Conservation (phyloP, 208 protist species). For the Trypanosoma conorhini region DNA sequence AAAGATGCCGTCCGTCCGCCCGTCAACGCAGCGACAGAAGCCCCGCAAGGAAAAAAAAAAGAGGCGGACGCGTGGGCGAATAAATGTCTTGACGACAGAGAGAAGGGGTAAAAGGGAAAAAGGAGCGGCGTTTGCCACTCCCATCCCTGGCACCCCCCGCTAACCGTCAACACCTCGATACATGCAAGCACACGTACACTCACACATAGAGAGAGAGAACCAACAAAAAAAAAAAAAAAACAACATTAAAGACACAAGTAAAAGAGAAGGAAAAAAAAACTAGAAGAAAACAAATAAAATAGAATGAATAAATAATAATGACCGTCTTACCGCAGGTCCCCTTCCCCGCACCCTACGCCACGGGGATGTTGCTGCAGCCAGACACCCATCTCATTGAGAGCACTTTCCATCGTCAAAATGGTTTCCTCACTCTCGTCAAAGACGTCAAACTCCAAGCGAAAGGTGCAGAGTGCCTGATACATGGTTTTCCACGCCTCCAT, state of each 20-base stretch:
- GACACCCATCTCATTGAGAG: constrained; percentile 17
- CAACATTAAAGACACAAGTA: constrained; percentile 12
- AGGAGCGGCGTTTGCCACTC: too few relatives aligned
- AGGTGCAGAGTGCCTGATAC: constrained; percentile 13
- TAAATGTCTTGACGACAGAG: too few relatives aligned
- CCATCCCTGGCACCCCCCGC: neutral
- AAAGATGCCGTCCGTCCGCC: neutral
- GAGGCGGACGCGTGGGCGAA: too few relatives aligned
- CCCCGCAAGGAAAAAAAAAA: neutral
- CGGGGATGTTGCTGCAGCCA: constrained; percentile 13
- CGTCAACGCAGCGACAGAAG: neutral
- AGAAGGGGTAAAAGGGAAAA: too few relatives aligned
- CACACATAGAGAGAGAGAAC: neutral
- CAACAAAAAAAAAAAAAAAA: constrained; percentile 19
- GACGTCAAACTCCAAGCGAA: constrained; percentile 30
- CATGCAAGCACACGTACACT: neutral
- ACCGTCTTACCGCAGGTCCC: neutral
- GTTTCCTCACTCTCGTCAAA: constrained; percentile 32
- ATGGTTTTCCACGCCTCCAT: constrained; percentile 19
- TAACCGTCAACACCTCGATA: neutral
- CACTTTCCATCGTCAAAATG: constrained; percentile 27
- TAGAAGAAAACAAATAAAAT: constrained; percentile 5
- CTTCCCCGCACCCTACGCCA: neutral
- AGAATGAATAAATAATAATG: neutral
- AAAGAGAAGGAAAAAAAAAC: neutral